Conservation (phyloP, 306 rosid species). For the Cucurbita ficifolia region DNA sequence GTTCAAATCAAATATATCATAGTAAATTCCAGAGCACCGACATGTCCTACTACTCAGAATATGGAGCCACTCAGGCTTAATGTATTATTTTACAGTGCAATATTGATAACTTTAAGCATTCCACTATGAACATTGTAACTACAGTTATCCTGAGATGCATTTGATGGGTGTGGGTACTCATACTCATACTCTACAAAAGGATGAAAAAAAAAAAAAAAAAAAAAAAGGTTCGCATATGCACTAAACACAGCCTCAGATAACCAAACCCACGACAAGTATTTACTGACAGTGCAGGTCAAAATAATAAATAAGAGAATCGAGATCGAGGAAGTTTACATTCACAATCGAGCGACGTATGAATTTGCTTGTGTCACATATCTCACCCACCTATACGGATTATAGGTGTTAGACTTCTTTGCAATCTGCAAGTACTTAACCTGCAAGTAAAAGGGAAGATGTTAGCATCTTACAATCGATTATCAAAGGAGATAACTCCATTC, state of each 20-base stretch:
- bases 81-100: not conserved
- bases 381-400: constrained; percentile 85
- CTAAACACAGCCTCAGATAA: not conserved
- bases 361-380: constrained; percentile 77
- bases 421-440: constrained; percentile 96
- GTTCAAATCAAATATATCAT: not conserved
- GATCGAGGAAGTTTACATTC: constrained; percentile 7
- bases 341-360: constrained; percentile 79
- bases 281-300: not conserved
- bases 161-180: not conserved
- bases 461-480: constrained; percentile 8
- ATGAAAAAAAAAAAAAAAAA: not conserved
- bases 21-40: not conserved
- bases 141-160: not conserved
- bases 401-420: constrained; percentile 47
- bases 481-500: not conserved
- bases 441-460: constrained; percentile 10
- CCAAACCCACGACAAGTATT: not conserved
- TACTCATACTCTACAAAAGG: not conserved
- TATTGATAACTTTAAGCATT: not conserved
- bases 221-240: not conserved
- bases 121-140: not conserved
- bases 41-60: not conserved
- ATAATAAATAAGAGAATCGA: not conserved
- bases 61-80: not conserved